A percentile compares a stretch with the other conserved stretches of the same genome.
Evolutionary conservation across 139 green algal species (phyloP).

Genomic region (Eudorina sp.): DNA sequence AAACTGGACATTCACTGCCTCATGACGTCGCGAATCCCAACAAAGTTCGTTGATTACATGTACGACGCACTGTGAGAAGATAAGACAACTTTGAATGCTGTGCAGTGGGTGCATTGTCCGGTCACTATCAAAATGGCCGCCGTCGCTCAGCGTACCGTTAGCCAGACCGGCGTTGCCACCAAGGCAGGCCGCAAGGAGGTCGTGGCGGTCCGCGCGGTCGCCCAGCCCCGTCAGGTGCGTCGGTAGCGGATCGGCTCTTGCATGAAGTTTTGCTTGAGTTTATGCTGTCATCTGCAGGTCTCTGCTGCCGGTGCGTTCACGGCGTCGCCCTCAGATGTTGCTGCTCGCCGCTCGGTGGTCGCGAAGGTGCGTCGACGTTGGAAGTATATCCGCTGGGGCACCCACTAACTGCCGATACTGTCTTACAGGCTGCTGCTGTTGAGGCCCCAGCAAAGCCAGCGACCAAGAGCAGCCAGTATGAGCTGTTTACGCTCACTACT

Average conservation of each 20-base stretch:
- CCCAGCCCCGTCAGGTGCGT: slow-evolving; percentile 28
- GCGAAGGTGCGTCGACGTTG: slow-evolving; percentile 32
- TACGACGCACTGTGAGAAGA: slow-evolving; percentile 7
- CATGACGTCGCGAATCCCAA: too few species aligned
- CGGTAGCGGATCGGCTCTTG: too few species aligned
- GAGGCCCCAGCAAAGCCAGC: background rate
- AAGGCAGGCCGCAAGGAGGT: slow-evolving; percentile 41
- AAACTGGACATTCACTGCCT: too few species aligned
- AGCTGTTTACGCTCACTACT: slow-evolving; percentile 86
- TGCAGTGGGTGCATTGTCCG: background rate
- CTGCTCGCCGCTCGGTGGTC: slow-evolving; percentile 36
- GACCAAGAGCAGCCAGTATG: slow-evolving; percentile 64
- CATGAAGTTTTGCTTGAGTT: too few species aligned
- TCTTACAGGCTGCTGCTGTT: slow-evolving; percentile 17
- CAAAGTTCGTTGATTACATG: too few species aligned
- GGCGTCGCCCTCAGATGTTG: background rate
- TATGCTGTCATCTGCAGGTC: background rate
- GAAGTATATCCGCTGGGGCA: background rate
- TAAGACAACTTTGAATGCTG: background rate
- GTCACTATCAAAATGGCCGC: slow-evolving; percentile 33
- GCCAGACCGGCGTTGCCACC: slow-evolving; percentile 27
- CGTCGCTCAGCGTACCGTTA: slow-evolving; percentile 15
- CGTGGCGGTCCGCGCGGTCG: slow-evolving; percentile 33
- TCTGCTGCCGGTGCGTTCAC: background rate
- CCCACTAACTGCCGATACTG: background rate